Evolutionary conservation across 805 yeast species (phyloP).

Genomic region (Suhomyces xylopsoci): DNA sequence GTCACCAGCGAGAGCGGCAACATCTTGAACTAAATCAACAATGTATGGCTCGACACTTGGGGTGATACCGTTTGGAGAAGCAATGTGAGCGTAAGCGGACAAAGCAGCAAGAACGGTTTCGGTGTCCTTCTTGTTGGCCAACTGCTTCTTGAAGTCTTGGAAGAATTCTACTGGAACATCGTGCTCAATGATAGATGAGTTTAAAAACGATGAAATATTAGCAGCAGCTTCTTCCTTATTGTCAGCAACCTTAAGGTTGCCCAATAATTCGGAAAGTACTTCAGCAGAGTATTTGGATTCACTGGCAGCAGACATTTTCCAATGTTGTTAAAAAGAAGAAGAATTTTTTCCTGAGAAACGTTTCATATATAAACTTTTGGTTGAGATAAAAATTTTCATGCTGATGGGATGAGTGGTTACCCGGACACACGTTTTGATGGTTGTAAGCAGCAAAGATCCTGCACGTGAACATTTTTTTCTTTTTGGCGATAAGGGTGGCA

Average conservation of each 20-base stretch:
- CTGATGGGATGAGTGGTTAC: slow-evolving; percentile 8
- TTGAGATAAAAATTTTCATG: slow-evolving; percentile 5
- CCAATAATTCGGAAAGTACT: slow-evolving; percentile 90
- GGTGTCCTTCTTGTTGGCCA: slow-evolving; percentile 76
- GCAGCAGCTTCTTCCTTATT: slow-evolving; percentile 82
- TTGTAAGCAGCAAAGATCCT: background rate
- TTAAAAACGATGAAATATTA: slow-evolving; percentile 88
- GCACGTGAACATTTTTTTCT: background rate
- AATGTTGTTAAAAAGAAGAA: slow-evolving; percentile 21
- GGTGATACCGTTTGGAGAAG: slow-evolving; percentile 70
- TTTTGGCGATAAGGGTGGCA: background rate
- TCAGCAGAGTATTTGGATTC: slow-evolving; percentile 64
- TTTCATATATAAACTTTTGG: slow-evolving; percentile 2
- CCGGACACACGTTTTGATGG: slow-evolving; percentile 5
- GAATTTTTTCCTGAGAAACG: slow-evolving; percentile 7
- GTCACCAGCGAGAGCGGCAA: slow-evolving; percentile 84
- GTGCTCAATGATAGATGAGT: slow-evolving; percentile 97
- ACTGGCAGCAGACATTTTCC: slow-evolving; percentile 51
- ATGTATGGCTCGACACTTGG: slow-evolving; percentile 96
- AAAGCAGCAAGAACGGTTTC: slow-evolving; percentile 70
- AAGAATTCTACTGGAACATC: slow-evolving; percentile 93
- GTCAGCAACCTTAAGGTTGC: slow-evolving; percentile 91
- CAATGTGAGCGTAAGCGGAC: slow-evolving; percentile 80
- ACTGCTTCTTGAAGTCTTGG: slow-evolving; percentile 67
- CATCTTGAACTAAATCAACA: slow-evolving; percentile 68